Conservation (phyloP, 345 rosid species). For the Populus euphratica region DNA sequence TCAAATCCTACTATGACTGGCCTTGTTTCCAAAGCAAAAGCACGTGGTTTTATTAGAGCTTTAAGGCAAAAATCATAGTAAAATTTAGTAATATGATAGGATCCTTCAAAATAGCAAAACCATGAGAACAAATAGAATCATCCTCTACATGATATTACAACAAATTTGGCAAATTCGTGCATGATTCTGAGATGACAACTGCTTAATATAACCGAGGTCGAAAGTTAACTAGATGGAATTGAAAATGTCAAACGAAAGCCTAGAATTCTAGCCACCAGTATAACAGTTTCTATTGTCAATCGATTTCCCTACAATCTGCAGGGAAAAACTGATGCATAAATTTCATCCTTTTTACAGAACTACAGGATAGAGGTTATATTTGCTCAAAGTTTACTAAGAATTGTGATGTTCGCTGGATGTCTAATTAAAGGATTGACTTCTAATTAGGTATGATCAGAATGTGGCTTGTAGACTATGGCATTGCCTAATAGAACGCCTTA, state of each 20-base stretch:
- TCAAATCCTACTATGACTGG: neutral
- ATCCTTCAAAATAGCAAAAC: neutral
- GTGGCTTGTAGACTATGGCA: neutral
- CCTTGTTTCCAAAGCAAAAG: neutral
- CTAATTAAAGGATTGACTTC: conserved; percentile 3
- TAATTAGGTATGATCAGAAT: conserved; percentile 8
- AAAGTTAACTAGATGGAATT: neutral
- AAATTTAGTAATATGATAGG: neutral
- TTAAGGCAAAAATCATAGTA: neutral
- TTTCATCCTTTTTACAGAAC: neutral
- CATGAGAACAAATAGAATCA: neutral
- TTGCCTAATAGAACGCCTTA: conserved; percentile 6
- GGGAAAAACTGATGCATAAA: neutral
- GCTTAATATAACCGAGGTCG: neutral
- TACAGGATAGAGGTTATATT: neutral
- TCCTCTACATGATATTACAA: neutral
- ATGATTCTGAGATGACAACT: neutral
- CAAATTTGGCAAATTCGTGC: neutral
- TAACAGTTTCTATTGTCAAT: neutral
- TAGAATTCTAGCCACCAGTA: neutral
- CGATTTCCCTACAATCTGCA: neutral
- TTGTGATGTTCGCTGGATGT: neutral
- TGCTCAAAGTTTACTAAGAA: neutral
- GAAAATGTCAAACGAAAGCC: neutral
- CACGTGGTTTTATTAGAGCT: neutral